phyloP scores from a whole-genome alignment of 202 grass and related monocot species.

The Carex sylvatica region DNA sequence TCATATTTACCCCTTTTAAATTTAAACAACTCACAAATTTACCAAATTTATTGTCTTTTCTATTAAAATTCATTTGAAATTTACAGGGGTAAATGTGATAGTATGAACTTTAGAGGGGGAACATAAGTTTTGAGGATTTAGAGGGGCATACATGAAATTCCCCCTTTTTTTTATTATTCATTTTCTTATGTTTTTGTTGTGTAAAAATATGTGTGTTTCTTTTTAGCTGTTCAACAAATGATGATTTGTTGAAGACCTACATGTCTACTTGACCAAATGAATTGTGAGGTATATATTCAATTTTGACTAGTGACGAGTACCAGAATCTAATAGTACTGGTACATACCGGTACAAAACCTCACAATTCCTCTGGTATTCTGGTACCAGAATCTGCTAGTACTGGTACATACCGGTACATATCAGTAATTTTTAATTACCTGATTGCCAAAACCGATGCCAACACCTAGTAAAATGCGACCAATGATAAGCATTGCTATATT shows the following conservation, averaged over 20 bases:
- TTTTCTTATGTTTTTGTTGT: background rate
- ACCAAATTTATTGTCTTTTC: no score
- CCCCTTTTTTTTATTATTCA: background rate
- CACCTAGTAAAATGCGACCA: conserved; percentile 71
- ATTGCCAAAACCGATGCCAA: conserved; percentile 92
- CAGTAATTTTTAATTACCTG: conserved; percentile 36
- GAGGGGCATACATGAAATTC: no score
- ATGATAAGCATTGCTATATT: conserved; percentile 86
- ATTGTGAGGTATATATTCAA: background rate
- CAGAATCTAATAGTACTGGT: background rate
- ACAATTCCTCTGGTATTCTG: no score
- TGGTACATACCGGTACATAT: background rate
- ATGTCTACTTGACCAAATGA: background rate
- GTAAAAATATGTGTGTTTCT: background rate
- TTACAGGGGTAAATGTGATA: no score
- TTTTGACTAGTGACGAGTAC: background rate
- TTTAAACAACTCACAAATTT: no score
- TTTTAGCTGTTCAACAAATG: background rate
- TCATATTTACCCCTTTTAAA: no score
- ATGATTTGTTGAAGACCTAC: background rate
- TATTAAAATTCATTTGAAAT: no score
- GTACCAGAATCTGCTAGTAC: background rate
- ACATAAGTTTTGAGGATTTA: no score
- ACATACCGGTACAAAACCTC: background rate
- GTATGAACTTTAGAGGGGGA: no score